These are phyloP conservation scores for Aechmea fasciata DNA, from an alignment of 176 grass and related monocot genomes.

Conservation along the genomic window DNA sequence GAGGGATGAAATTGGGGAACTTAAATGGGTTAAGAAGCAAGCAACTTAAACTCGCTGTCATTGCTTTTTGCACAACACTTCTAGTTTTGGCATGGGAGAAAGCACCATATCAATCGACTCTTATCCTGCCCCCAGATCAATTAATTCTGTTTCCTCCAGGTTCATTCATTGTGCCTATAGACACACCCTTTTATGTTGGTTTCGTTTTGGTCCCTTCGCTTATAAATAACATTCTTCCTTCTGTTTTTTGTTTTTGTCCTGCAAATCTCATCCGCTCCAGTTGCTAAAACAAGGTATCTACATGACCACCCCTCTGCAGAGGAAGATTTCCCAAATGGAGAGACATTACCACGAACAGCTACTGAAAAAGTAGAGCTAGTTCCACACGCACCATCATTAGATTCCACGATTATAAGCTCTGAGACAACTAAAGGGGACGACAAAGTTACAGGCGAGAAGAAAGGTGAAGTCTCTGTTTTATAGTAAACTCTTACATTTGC, in stretches of 20 bases:
- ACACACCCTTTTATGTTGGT: background rate
- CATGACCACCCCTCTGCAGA: slow-evolving; percentile 53
- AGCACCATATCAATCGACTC: slow-evolving; percentile 32
- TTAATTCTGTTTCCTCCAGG: slow-evolving; percentile 56
- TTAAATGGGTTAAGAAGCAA: slow-evolving; percentile 81
- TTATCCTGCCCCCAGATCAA: slow-evolving; percentile 39
- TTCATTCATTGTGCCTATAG: slow-evolving; percentile 24
- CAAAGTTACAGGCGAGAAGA: slow-evolving; percentile 12
- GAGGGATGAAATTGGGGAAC: slow-evolving; percentile 67
- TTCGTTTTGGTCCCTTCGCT: slow-evolving; percentile 14
- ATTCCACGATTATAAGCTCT: slow-evolving; percentile 13
- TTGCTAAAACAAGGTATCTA: slow-evolving; percentile 32
- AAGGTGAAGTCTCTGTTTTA: slow-evolving; percentile 31
- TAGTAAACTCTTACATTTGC: background rate
- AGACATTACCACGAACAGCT: slow-evolving; percentile 25
- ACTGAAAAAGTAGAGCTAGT: slow-evolving; percentile 33
- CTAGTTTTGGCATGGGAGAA: slow-evolving; percentile 94
- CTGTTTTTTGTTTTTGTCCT: slow-evolving; percentile 8
- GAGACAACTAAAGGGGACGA: slow-evolving; percentile 16
- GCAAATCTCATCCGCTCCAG: background rate
- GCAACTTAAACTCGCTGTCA: slow-evolving; percentile 55
- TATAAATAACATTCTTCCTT: slow-evolving; percentile 20
- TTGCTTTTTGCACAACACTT: slow-evolving; percentile 58
- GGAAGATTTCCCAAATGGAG: slow-evolving; percentile 62
- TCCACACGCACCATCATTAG: slow-evolving; percentile 25